phyloP scores from a whole-genome alignment of 441 rosid species.

The Mallotus repandus region DNA sequence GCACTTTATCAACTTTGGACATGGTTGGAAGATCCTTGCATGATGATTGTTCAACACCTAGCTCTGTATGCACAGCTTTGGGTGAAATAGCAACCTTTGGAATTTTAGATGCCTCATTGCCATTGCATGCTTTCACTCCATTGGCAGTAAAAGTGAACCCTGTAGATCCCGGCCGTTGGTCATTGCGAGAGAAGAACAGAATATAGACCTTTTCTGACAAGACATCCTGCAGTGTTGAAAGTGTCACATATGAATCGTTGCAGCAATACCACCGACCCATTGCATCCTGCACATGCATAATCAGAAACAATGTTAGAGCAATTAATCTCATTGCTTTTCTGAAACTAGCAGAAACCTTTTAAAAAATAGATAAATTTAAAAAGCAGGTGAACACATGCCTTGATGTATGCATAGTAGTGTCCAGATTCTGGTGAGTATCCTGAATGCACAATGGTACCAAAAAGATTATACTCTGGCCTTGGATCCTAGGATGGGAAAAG shows the following conservation, averaged over 20 bases:
- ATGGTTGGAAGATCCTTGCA: constrained; percentile 35
- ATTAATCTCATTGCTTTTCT: constrained; percentile 5
- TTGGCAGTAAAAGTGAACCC: constrained; percentile 38
- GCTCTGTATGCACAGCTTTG: constrained; percentile 37
- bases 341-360: constrained; percentile 3
- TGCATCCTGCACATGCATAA: constrained; percentile 57
- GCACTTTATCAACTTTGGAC: constrained; percentile 56
- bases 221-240: constrained; percentile 76
- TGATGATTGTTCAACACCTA: constrained; percentile 37
- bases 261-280: constrained; percentile 90
- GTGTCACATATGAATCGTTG: constrained; percentile 73
- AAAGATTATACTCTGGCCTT: constrained; percentile 81
- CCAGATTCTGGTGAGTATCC: constrained; percentile 93
- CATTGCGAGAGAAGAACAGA: constrained; percentile 79
- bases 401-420: constrained; percentile 93
- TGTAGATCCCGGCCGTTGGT: constrained; percentile 55
- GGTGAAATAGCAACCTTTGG: constrained; percentile 33
- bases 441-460: constrained; percentile 93
- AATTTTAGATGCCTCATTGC: constrained; percentile 46
- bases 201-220: constrained; percentile 91
- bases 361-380: constrained; percentile 3
- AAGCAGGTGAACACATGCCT: constrained; percentile 42
- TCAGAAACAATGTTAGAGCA: constrained; percentile 23
- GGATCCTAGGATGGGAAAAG: constrained; percentile 56
- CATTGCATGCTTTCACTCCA: constrained; percentile 58